Percentiles rank a stretch among this genome's conserved stretches.
These are phyloP conservation scores for Gilbertella persicaria DNA, from an alignment of 371 early-diverging fungal genomes.

Conservation along the genomic window DNA sequence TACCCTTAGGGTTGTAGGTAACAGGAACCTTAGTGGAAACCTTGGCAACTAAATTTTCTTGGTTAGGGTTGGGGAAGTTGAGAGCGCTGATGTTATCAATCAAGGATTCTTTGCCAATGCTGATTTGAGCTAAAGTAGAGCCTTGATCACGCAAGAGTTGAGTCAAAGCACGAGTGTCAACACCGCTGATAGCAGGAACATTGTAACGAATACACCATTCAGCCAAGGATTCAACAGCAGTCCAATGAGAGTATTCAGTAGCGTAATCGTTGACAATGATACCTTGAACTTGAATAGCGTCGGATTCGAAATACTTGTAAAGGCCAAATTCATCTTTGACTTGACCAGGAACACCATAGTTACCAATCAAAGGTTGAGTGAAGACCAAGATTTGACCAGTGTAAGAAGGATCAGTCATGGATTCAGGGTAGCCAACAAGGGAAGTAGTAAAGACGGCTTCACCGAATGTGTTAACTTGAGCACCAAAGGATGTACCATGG, in stretches of 20 bases:
- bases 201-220: conserved; percentile 87
- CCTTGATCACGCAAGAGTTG: conserved; percentile 93
- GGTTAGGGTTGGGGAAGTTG: conserved; percentile 76
- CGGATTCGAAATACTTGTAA: conserved; percentile 90
- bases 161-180: conserved; percentile 94
- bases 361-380: conserved; percentile 94
- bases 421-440: conserved; percentile 94
- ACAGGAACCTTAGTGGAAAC: conserved; percentile 57
- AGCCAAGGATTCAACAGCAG: conserved; percentile 83
- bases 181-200: conserved; percentile 89
- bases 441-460: conserved; percentile 92
- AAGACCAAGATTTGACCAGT: conserved; percentile 95
- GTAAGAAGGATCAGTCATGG: conserved; percentile 95
- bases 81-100: conserved; percentile 34
- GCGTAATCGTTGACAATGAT: conserved; percentile 91
- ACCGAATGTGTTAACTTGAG: conserved; percentile 57
- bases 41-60: conserved; percentile 60
- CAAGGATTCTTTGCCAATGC: conserved; percentile 54
- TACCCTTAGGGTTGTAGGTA: conserved; percentile 75
- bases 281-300: conserved; percentile 87
- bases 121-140: conserved; percentile 82
- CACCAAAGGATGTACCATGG: conserved; percentile 79
- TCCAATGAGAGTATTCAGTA: conserved; percentile 87
- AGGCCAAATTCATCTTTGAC: conserved; percentile 77
- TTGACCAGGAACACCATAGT: conserved; percentile 95